Evolutionary conservation across 768 basidiomycete species (phyloP), one percentile per base, ranked within the genome.

Genomic region (Serpula lacrymans): DNA sequence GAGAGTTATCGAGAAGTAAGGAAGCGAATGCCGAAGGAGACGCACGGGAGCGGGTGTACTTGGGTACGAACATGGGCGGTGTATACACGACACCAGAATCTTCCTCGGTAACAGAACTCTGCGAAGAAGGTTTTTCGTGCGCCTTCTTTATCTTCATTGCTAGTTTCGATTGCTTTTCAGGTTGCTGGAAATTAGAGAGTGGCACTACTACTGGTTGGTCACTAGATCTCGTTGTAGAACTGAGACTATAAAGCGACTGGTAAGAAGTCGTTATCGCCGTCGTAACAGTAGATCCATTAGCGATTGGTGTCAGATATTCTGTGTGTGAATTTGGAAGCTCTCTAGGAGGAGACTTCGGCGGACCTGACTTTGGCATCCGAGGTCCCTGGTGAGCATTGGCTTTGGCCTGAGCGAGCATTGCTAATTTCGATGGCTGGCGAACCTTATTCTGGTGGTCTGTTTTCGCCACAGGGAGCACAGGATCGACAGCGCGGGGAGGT

Each of bases 201-300:
- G 16, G 40, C 28, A 14, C 10, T 10, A 18, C 33, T 3, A 56
- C 51, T 5, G 58, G 54, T 2, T 57, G 57, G 6, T 55, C 42
- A 12, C 45, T 50, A 25, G 52, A 46, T 11, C 46, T 49, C 16
- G 52, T 35, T 8, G 46, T 46, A 4, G 57, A 52, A 5, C 63
- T 78, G 6, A 88, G 68, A 49, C 76, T 81, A 54, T 75, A 75
- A 21, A 88, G 67, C 6, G 81, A 78, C 45, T 88, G 86, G 47
- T 87, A 88, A 0, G 82, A 80, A 2, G 87, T 88, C 0, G 87
- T 89, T 53, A 89, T 89, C 2, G 87, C 87, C 12, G 86, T 88
- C 1, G 87, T 89, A 10, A 79, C 87, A n/a, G 84, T 80, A 3
- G 83, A 65, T 1, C 87, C 85, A 53, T 89, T 89, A n/a, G 83